Evolutionary conservation across 1,284 basidiomycete genomes (phyloP).

Genomic region (Gomphus sp.): DNA sequence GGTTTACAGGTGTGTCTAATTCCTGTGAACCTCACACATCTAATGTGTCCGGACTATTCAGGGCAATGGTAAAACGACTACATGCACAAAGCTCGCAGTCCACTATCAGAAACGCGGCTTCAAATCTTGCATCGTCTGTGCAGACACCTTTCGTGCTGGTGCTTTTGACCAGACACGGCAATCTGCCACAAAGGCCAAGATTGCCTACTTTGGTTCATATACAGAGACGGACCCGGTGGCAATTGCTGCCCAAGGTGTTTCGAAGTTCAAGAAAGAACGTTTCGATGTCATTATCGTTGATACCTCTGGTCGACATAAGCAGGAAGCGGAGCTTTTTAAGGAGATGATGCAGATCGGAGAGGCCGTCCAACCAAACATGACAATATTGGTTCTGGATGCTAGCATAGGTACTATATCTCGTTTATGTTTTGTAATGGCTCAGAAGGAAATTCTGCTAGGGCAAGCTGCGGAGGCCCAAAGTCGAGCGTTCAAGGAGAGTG

Average conservation of each 20-base stretch:
- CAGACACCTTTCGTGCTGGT: slow-evolving; percentile 98
- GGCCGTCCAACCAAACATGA: slow-evolving; percentile 92
- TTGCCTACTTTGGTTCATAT: slow-evolving; percentile 98
- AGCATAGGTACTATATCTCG: slow-evolving; percentile 53
- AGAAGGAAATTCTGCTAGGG: slow-evolving; percentile 36
- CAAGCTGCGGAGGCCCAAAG: slow-evolving; percentile 97
- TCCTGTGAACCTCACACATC: background rate
- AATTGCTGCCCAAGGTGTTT: slow-evolving; percentile 90
- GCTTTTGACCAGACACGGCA: slow-evolving; percentile 98
- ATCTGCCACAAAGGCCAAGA: slow-evolving; percentile 95
- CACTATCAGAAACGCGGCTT: slow-evolving; percentile 97
- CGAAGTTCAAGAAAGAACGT: slow-evolving; percentile 95
- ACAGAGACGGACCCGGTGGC: slow-evolving; percentile 97
- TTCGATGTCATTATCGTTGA: slow-evolving; percentile 99
- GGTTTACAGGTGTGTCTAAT: slow-evolving; percentile 68
- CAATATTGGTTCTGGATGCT: slow-evolving; percentile 81
- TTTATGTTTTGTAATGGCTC: background rate
- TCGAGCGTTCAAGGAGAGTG: slow-evolving; percentile 95
- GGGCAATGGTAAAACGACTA: slow-evolving; percentile 98
- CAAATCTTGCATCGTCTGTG: slow-evolving; percentile 97
- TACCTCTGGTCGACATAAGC: slow-evolving; percentile 95
- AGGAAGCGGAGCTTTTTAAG: slow-evolving; percentile 93
- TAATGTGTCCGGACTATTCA: slow-evolving; percentile 23
- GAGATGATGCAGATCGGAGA: slow-evolving; percentile 97
- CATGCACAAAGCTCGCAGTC: slow-evolving; percentile 94